Evolutionary conservation across 495 filamentous ascomycete species (phyloP).

Genomic region (Tirmania nivea): DNA sequence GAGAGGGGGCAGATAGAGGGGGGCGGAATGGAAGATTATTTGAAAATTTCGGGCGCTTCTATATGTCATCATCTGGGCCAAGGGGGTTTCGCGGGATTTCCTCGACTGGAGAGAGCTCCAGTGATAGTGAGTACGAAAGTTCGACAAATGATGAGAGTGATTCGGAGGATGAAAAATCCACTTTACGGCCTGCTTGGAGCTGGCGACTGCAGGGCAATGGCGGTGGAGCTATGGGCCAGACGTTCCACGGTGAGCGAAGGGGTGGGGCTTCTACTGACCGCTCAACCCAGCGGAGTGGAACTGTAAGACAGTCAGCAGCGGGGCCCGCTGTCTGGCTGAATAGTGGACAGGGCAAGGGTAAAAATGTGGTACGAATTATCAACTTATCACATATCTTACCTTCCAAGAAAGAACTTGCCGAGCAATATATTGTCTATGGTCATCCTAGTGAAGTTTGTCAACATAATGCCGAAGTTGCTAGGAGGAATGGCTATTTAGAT

Average conservation of each 20-base stretch:
- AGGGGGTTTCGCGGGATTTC: conserved; percentile 23
- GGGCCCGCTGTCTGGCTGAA: not conserved
- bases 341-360: conserved; percentile 12
- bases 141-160: conserved; percentile 10
- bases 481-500: conserved; percentile 48
- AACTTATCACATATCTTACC: conserved; percentile 45
- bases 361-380: conserved; percentile 46
- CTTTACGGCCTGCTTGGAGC: conserved; percentile 9
- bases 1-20: conserved; percentile 28
- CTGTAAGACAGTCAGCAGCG: not conserved
- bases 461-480: conserved; percentile 61
- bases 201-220: conserved; percentile 14
- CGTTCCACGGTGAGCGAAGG: conserved; percentile 4
- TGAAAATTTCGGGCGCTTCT: conserved; percentile 70
- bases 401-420: conserved; percentile 51
- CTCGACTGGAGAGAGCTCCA: conserved; percentile 23
- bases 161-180: conserved; percentile 15
- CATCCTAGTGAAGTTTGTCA: conserved; percentile 54
- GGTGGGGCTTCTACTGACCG: conserved; percentile 14
- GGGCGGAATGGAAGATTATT: conserved; percentile 40
- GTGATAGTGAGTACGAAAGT: conserved; percentile 30
- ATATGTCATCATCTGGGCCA: conserved; percentile 31
- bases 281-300: conserved; percentile 15
- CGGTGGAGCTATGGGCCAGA: not conserved
- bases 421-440: conserved; percentile 65